Evolutionary conservation across 345 rosid species (phyloP), one percentile per base, ranked within the genome.

Genomic region (Boechera divaricarpa): DNA sequence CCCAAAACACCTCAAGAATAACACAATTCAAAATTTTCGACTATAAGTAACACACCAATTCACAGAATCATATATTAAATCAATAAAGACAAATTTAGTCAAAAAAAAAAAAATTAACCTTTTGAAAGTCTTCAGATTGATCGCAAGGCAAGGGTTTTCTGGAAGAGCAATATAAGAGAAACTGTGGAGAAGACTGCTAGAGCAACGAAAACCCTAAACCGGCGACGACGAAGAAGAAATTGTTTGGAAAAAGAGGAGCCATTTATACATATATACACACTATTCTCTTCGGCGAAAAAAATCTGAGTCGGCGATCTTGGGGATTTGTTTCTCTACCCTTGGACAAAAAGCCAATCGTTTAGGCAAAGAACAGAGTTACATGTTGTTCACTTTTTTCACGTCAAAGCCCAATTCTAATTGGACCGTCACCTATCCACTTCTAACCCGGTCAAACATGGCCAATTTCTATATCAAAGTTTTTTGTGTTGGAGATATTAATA

Each of bases 181-280:
- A 39, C 56, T 33, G 35, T 5, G 4, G 10, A 38, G 56, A 76
- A 59, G 45, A 59, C 54, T 12, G 58, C 28, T 54, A 21, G 10
- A 77, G 77, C n/a, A 55, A 65, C 3, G 77, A 58, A 72, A 78
- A 78, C 71, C 71, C 80, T 48, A 72, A 78, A 28, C 10, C 55
- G 62, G 61, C 36, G 72, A 64, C 33, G 75, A 54, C n/a, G 57
- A 29, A 44, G 70, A 61, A 12, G 24, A 42, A 41, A 39, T 6
- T 26, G 69, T 13, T 41, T 21, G 6, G 52, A 51, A 31, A 39
- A 69, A 48, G 69, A 76, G 4, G 15, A 33, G 15, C 18, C 63
- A 24, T 51, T 66, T 76, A 26, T 51, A 51, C 56, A 15, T 67
- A 10, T 18, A 38, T 12, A 36, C 2, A 2, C 2, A 38, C 29